phyloP scores from a whole-genome alignment of 768 basidiomycete species.

The Podaxis sp. region DNA sequence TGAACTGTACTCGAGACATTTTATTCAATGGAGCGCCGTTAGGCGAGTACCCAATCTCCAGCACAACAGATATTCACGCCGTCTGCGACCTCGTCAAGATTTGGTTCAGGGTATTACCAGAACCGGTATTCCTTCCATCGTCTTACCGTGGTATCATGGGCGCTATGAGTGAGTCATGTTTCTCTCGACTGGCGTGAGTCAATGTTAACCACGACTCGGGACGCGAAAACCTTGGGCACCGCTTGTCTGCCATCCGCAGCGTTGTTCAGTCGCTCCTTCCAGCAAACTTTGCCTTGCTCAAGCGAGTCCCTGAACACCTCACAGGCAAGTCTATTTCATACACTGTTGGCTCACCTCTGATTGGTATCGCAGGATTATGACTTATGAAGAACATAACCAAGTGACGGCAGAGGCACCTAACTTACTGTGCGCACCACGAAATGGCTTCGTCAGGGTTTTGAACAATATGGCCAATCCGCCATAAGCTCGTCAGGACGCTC shows the following conservation, averaged over 20 bases:
- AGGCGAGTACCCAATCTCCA: conserved; percentile 57
- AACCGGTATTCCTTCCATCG: conserved; percentile 70
- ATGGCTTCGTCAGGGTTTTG: conserved; percentile 74
- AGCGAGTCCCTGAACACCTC: conserved; percentile 77
- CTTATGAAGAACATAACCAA: conserved; percentile 85
- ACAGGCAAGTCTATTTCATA: conserved; percentile 45
- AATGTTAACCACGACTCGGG: conserved; percentile 38
- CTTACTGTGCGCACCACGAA: conserved; percentile 72
- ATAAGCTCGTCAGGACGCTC: conserved; percentile 73
- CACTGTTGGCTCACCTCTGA: neutral
- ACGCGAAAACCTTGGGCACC: conserved; percentile 66
- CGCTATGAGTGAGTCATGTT: conserved; percentile 57
- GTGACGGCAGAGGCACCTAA: conserved; percentile 86
- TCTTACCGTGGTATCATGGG: conserved; percentile 70
- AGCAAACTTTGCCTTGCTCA: conserved; percentile 74
- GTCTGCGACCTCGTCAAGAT: conserved; percentile 82
- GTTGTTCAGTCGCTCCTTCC: conserved; percentile 72
- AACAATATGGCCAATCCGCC: conserved; percentile 73
- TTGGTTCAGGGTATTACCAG: conserved; percentile 83
- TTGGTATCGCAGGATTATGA: conserved; percentile 60
- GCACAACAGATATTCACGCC: conserved; percentile 73
- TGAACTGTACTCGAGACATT: neutral
- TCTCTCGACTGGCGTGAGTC: neutral
- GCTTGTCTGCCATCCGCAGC: conserved; percentile 60
- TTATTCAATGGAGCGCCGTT: neutral